phyloP scores from a whole-genome alignment of 1,284 basidiomycete species.

The Trametes polyzona region DNA sequence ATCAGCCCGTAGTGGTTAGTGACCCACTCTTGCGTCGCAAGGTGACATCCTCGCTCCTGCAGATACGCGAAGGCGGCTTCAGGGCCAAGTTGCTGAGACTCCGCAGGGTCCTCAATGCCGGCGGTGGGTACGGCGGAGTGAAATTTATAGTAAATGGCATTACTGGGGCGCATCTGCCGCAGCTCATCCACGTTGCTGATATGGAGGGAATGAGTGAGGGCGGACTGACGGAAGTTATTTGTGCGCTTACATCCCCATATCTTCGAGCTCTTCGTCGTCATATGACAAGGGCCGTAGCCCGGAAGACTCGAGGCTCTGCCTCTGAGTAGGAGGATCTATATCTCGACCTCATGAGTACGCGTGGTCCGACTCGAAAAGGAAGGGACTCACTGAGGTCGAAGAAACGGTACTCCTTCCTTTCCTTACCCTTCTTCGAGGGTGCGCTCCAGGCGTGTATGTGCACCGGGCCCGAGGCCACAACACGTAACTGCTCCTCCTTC shows the following conservation, averaged over 20 bases:
- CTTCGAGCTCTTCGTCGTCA: conserved; percentile 50
- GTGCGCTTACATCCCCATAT: conserved; percentile 65
- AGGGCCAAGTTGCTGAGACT: conserved; percentile 46
- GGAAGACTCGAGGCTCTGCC: conserved; percentile 51
- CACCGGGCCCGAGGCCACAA: neutral
- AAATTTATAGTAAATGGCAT: conserved; percentile 72
- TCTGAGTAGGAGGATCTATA: conserved; percentile 44
- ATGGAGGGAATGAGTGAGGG: neutral
- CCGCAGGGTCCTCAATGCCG: conserved; percentile 3
- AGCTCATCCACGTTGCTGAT: conserved; percentile 63
- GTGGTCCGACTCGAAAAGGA: neutral
- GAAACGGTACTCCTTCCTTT: conserved; percentile 32
- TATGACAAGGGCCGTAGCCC: conserved; percentile 64
- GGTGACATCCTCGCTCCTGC: conserved; percentile 53
- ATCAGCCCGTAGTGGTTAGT: conserved; percentile 91
- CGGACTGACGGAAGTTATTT: neutral
- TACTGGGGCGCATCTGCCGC: conserved; percentile 56
- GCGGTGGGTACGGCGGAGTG: conserved; percentile 31
- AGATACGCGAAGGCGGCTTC: conserved; percentile 57
- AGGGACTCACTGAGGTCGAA: conserved; percentile 53
- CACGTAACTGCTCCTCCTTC: conserved; percentile 12
- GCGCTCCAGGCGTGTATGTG: neutral
- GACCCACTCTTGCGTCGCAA: conserved; percentile 82
- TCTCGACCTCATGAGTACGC: neutral
- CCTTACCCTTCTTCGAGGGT: conserved; percentile 16